These are phyloP conservation scores for Saccharomycopsis hybrid DNA, from an alignment of 1,139 yeast genomes.

Conservation along the genomic window DNA sequence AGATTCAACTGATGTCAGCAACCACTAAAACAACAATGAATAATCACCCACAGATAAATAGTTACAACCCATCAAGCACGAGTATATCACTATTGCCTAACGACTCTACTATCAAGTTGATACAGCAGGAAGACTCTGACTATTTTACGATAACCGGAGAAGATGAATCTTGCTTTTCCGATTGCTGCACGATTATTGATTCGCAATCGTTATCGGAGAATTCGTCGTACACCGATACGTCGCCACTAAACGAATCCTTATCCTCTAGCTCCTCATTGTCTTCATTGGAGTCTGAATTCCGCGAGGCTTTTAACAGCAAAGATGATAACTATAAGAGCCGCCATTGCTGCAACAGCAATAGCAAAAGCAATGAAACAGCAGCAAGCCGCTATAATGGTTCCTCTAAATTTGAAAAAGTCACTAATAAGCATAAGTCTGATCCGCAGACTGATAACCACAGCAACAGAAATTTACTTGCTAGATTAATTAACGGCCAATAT, in stretches of 20 bases:
- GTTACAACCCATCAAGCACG: no score
- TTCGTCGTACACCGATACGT: conserved; percentile 1
- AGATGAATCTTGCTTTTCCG: conserved; percentile 9
- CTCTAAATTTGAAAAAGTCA: no score
- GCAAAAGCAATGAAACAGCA: no score
- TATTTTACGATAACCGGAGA: not conserved
- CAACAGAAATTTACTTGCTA: no score
- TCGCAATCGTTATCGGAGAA: conserved; percentile 3
- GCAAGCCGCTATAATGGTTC: no score
- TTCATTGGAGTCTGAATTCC: conserved; percentile 11
- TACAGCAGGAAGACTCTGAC: not conserved
- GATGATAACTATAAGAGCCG: not conserved
- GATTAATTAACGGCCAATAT: not conserved
- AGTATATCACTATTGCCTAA: not conserved
- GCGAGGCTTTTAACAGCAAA: not conserved
- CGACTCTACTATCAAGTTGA: not conserved
- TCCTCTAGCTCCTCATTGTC: conserved; percentile 15
- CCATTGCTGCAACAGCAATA: no score
- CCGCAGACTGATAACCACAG: no score
- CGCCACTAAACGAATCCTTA: conserved; percentile 2
- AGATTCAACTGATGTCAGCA: no score
- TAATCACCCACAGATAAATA: no score
- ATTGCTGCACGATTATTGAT: conserved; percentile 9
- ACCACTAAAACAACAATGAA: no score
- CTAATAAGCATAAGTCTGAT: no score